phyloP scores from a whole-genome alignment of 345 rosid species.

The Melastoma malabathricum region DNA sequence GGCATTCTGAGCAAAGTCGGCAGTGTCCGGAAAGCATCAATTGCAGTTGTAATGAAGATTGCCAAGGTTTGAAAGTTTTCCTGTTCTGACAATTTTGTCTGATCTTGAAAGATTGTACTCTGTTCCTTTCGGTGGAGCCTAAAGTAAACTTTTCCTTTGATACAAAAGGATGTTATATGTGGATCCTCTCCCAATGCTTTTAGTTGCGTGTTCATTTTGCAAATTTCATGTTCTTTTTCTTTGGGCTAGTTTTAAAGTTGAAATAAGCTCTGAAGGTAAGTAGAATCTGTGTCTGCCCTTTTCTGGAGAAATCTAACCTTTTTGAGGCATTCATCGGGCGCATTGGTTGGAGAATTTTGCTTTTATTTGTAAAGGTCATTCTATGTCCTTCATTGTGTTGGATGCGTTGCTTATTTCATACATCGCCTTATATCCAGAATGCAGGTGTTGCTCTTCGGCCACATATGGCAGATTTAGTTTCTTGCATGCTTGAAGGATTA shows the following conservation, averaged over 20 bases:
- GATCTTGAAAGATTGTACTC: neutral
- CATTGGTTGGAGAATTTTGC: neutral
- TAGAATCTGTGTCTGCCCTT: no score
- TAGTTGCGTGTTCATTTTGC: neutral
- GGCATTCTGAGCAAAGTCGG: constrained; percentile 87
- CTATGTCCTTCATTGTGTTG: constrained; percentile 1
- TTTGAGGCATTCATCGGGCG: no score
- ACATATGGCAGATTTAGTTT: constrained; percentile 75
- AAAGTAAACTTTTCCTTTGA: no score
- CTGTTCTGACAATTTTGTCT: neutral
- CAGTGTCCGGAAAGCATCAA: constrained; percentile 80
- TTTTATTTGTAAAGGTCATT: neutral
- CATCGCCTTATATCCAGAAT: constrained; percentile 33
- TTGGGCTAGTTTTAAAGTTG: neutral
- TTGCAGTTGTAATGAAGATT: constrained; percentile 91
- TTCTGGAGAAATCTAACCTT: no score
- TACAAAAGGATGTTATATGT: no score
- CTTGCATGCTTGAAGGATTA: constrained; percentile 98
- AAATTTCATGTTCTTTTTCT: neutral
- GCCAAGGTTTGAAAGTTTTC: constrained; percentile 45
- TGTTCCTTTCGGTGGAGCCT: constrained; percentile 1
- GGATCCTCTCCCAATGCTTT: no score
- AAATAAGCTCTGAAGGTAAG: no score
- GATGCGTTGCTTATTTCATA: neutral
- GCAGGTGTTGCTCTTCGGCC: constrained; percentile 89